These are phyloP conservation scores for Cicer arietinum DNA, from an alignment of 306 rosid species.

Conservation along the genomic window DNA sequence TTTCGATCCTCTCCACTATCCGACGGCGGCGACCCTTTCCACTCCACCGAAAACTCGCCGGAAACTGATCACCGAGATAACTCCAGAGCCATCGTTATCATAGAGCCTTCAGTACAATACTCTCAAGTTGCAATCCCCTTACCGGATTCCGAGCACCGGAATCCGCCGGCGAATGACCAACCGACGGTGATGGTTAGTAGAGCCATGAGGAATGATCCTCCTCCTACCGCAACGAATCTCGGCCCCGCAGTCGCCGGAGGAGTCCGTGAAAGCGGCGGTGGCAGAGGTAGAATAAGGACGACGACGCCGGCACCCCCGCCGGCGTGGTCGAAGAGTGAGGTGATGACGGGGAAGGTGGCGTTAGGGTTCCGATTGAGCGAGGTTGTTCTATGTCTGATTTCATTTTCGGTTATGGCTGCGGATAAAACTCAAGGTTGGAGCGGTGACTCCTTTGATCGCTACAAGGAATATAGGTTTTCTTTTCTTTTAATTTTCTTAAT, in stretches of 20 bases:
- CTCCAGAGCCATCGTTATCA: slow-evolving; percentile 64
- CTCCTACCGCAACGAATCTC: slow-evolving; percentile 51
- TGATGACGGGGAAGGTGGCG: slow-evolving; percentile 64
- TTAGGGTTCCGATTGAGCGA: slow-evolving; percentile 86
- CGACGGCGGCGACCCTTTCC: slow-evolving; percentile 72
- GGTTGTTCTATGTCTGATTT: slow-evolving; percentile 75
- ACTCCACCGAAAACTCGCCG: slow-evolving; percentile 67
- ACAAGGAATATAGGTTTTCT: slow-evolving; percentile 88
- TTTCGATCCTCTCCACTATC: slow-evolving; percentile 72
- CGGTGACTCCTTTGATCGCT: slow-evolving; percentile 96
- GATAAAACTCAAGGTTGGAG: slow-evolving; percentile 98
- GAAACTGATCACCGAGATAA: slow-evolving; percentile 50
- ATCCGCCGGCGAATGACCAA: slow-evolving; percentile 42
- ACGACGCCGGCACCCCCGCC: not conserved
- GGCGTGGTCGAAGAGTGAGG: slow-evolving; percentile 50
- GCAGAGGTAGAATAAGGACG: slow-evolving; percentile 40
- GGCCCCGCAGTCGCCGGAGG: slow-evolving; percentile 41
- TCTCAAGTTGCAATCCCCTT: slow-evolving; percentile 52
- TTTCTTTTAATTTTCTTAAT: not conserved
- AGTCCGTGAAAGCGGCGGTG: slow-evolving; percentile 4
- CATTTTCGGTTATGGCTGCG: slow-evolving; percentile 97
- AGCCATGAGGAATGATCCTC: slow-evolving; percentile 55
- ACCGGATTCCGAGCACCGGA: slow-evolving; percentile 40
- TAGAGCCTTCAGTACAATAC: slow-evolving; percentile 52
- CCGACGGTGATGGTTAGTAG: slow-evolving; percentile 48